Evolutionary conservation across 805 yeast genomes (phyloP).

Genomic region (Wickerhamiella shivajii): DNA sequence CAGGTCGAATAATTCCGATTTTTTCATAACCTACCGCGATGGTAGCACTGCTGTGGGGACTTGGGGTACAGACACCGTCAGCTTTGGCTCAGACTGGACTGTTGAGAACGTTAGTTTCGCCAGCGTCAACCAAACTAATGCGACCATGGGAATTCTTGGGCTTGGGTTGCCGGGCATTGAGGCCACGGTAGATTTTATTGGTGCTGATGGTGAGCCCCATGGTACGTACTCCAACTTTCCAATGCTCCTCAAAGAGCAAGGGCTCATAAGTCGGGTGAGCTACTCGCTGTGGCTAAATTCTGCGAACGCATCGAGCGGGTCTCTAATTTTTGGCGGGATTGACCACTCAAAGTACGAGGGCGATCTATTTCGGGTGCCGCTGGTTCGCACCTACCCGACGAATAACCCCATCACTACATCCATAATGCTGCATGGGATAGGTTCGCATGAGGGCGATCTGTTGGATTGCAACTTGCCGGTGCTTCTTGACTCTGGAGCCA

Average conservation of each 20-base stretch:
- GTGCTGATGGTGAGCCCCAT: constrained; percentile 2
- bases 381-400: constrained; percentile 11
- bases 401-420: constrained; percentile 1
- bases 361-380: constrained; percentile 22
- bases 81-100: constrained; percentile 35
- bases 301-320: constrained; percentile 28
- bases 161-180: constrained; percentile 18
- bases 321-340: constrained; percentile 52
- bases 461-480: constrained; percentile 7
- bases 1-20: constrained; percentile 9
- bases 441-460: neutral
- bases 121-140: constrained; percentile 50
- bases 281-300: constrained; percentile 34
- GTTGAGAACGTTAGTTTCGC: constrained; percentile 48
- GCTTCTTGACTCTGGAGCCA: constrained; percentile 21
- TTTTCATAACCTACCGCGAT: constrained; percentile 10
- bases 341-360: constrained; percentile 49
- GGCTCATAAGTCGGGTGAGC: constrained; percentile 28
- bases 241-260: constrained; percentile 24
- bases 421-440: constrained; percentile 7
- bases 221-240: constrained; percentile 23
- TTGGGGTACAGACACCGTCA: constrained; percentile 51
- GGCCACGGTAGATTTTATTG: constrained; percentile 10
- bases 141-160: constrained; percentile 34
- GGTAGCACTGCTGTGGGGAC: constrained; percentile 31